Evolutionary conservation across 2,329 filamentous ascomycete genomes (phyloP), one percentile per base, ranked within the genome.

Genomic region (Diplodia corticola): DNA sequence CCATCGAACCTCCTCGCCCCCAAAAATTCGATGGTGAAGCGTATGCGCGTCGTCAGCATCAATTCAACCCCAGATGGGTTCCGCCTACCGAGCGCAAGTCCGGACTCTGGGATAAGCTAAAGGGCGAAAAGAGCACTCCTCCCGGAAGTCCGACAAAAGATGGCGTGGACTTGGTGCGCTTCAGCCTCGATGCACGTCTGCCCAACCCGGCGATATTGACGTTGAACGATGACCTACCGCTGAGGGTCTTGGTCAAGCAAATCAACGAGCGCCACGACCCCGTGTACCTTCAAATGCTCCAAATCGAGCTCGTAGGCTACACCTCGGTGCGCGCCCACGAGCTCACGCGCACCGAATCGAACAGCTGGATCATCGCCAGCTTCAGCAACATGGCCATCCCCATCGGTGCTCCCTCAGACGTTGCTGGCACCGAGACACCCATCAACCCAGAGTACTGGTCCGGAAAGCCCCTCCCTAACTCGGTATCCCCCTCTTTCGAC

Each of bases 181-280:
- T 95, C 13, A 89, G 88, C 4, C 84, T 97, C 50, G 93, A 97
- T 72, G 92, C 91, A 4, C 87, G 94, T 37, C 80, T 99, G 35
- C 95, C 95, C 0, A 91, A 93, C 73, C 95, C 95, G 4, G 85
- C 92, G 3, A 91, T 97, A 51, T 80, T 98, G 59, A 97, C 93
- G 0, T 96, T 93, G 80, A 96, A 96, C 75, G 86, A 93, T 70
- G 88, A 92, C 5, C 73, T 98, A 7, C 94, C 94, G 0, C 82
- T 98, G 3, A 86, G 92, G 1, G 80, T 99, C 9, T 81, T 97
- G 15, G 84, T 93, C 46, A 92, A 89, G 72, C 96, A 92, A 75
- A 80, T 93, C 24, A 89, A 85, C 64, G 83, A 89, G 20, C 88
- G 87, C 57, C 81, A 83, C 0, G 91, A 92, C 65, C 85, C 87